A percentile compares a stretch with the other conserved stretches of the same genome.
Conservation (phyloP, 1,139 yeast genomes). For the Yamadazyma friedrichii region DNA sequence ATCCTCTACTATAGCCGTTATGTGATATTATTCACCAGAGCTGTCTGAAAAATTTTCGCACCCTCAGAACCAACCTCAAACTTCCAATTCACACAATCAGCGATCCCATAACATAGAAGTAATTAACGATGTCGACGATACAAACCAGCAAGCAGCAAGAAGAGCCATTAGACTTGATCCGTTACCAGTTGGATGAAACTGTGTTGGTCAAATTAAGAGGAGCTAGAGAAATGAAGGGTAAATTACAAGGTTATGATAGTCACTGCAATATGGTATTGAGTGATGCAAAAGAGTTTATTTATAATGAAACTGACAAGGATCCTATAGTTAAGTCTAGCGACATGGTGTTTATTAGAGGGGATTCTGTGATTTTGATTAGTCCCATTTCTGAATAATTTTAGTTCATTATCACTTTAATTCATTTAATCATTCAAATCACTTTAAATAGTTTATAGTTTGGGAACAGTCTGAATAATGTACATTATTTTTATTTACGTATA, state of each 20-base stretch:
- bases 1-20: neutral
- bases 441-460: too few relatives aligned
- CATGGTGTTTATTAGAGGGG: constrained; percentile 95
- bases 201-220: constrained; percentile 92
- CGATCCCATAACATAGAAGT: too few relatives aligned
- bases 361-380: constrained; percentile 82
- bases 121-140: constrained; percentile 43
- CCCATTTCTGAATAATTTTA: constrained; percentile 20
- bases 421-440: too few relatives aligned
- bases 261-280: constrained; percentile 96
- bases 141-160: constrained; percentile 38
- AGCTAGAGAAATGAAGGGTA: constrained; percentile 90
- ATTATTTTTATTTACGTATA: neutral
- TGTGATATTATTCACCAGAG: too few relatives aligned
- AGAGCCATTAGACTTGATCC: constrained; percentile 82
- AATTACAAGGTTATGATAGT: constrained; percentile 91
- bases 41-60: constrained; percentile 8
- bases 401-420: too few relatives aligned
- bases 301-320: constrained; percentile 42
- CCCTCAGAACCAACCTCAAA: too few relatives aligned
- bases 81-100: too few relatives aligned
- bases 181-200: constrained; percentile 81
- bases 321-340: constrained; percentile 64
- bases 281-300: constrained; percentile 86
- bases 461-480: too few relatives aligned